Percentiles rank a stretch among this genome's conserved stretches.
These are phyloP conservation scores for Buddleja alternifolia DNA, from an alignment of 257 asterid species.

Conservation along the genomic window DNA sequence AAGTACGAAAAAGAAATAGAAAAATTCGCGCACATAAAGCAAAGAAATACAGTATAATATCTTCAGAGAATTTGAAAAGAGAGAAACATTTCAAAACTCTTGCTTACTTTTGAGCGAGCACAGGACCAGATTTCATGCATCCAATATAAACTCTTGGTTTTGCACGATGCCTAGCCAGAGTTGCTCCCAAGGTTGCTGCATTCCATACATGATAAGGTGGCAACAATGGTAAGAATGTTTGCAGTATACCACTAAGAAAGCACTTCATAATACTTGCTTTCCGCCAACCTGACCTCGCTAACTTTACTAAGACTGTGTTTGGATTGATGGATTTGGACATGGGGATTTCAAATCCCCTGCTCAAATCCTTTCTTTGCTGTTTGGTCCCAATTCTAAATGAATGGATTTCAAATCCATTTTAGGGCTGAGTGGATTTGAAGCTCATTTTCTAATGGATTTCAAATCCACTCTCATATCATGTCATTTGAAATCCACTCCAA, in stretches of 20 bases:
- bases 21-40: not conserved
- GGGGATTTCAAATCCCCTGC: too few species aligned
- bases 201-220: slow-evolving; percentile 15
- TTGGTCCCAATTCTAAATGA: too few species aligned
- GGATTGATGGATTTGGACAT: too few species aligned
- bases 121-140: slow-evolving; percentile 97
- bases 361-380: too few species aligned
- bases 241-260: not conserved
- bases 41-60: not conserved
- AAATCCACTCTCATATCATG: too few species aligned
- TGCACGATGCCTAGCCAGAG: slow-evolving; percentile 76
- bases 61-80: not conserved
- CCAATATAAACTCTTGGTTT: slow-evolving; percentile 85
- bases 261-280: slow-evolving; percentile 1
- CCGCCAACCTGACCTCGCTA: not conserved
- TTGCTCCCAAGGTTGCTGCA: slow-evolving; percentile 80
- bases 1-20: slow-evolving; percentile 6
- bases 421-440: too few species aligned
- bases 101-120: slow-evolving; percentile 85
- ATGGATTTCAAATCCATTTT: too few species aligned
- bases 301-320: not conserved
- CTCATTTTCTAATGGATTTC: too few species aligned
- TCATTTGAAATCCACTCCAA: too few species aligned
- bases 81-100: not conserved
- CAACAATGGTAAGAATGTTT: not conserved